A percentile compares a stretch with the other conserved stretches of the same genome.
phyloP scores from a whole-genome alignment of 768 basidiomycete species.

The Suillus cothurnatus region DNA sequence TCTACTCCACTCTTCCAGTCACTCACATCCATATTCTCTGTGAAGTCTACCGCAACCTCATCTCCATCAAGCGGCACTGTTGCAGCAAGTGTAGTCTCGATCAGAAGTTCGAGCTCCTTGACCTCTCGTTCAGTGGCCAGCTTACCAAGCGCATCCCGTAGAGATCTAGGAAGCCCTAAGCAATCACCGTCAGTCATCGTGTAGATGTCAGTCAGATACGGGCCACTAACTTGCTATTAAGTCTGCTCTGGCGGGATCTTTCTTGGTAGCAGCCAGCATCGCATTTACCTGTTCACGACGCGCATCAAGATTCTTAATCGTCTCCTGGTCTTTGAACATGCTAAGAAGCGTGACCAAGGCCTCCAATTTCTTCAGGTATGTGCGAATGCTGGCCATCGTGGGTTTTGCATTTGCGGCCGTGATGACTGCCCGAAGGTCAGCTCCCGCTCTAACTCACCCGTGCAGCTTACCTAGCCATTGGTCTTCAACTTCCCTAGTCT shows the following conservation, averaged over 20 bases:
- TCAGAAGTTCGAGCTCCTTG: background rate
- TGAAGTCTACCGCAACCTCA: background rate
- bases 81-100: background rate
- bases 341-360: background rate
- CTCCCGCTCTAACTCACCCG: background rate
- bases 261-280: background rate
- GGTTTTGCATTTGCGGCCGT: background rate
- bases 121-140: background rate
- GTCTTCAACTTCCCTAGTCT: background rate
- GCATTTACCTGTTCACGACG: background rate
- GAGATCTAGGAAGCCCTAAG: background rate
- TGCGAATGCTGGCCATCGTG: background rate
- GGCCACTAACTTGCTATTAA: background rate
- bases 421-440: background rate
- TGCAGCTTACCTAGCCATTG: background rate
- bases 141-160: background rate
- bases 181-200: background rate
- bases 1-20: constrained; percentile 6
- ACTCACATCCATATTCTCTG: background rate
- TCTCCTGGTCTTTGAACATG: background rate
- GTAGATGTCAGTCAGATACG: no score
- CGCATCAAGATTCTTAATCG: background rate
- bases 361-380: background rate
- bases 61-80: background rate
- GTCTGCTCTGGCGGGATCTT: no score